Conservation (phyloP, 352 stramenopile genomes). For the Pythium utonaiense region DNA sequence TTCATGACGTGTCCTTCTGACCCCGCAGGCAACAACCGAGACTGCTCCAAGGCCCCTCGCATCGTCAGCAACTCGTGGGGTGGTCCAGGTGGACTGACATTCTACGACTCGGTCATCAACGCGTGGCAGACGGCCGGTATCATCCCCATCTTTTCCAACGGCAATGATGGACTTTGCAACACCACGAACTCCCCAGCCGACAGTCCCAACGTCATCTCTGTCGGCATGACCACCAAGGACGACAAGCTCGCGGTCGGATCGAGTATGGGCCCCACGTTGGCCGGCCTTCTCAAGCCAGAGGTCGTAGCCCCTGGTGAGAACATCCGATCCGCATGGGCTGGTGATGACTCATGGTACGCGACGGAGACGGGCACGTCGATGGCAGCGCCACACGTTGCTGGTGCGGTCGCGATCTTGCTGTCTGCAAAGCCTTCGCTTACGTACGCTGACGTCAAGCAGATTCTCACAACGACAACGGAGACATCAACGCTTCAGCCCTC, state of each 20-base stretch:
- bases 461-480: background rate
- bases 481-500: background rate
- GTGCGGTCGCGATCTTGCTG: slow-evolving; percentile 21
- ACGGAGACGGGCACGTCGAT: slow-evolving; percentile 22
- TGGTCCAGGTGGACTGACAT: slow-evolving; percentile 1
- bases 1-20: slow-evolving; percentile 22
- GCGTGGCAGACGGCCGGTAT: slow-evolving; percentile 25
- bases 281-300: background rate
- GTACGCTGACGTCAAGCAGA: slow-evolving; percentile 5
- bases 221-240: slow-evolving; percentile 12
- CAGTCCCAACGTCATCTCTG: slow-evolving; percentile 18
- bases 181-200: slow-evolving; percentile 12
- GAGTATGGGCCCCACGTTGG: slow-evolving; percentile 1
- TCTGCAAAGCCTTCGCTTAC: background rate
- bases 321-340: slow-evolving; percentile 12
- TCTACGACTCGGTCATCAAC: slow-evolving; percentile 8
- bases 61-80: slow-evolving; percentile 26
- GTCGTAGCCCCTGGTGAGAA: background rate
- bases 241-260: background rate
- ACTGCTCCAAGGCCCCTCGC: slow-evolving; percentile 3
- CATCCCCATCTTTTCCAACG: slow-evolving; percentile 23
- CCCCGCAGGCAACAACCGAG: background rate
- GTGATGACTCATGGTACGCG: slow-evolving; percentile 12
- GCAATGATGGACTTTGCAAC: slow-evolving; percentile 13
- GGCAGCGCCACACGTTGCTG: slow-evolving; percentile 27